Conservation (phyloP, 2,329 filamentous ascomycete species). For the Paecilomyces niveus region DNA sequence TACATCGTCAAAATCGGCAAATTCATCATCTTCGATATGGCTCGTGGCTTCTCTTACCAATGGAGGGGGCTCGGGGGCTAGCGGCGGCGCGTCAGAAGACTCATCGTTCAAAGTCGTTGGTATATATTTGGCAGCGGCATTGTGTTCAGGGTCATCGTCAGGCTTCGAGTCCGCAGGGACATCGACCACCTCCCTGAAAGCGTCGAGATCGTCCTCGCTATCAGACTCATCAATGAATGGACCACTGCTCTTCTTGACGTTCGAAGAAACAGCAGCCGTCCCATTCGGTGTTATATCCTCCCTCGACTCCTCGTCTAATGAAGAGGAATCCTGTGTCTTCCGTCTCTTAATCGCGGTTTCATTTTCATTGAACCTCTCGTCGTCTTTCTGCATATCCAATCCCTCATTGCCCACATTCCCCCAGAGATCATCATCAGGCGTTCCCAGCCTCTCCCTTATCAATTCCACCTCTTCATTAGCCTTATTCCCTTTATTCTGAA, state of each 20-base stretch:
- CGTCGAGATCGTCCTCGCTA: constrained; percentile 43
- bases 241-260: constrained; percentile 18
- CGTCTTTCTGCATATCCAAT: constrained; percentile 3
- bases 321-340: constrained; percentile 17
- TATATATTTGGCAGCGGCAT: background rate
- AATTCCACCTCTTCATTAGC: background rate
- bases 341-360: constrained; percentile 24
- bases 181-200: constrained; percentile 13
- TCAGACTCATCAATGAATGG: constrained; percentile 44
- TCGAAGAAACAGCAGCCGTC: constrained; percentile 2
- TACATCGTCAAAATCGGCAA: constrained; percentile 50
- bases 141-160: background rate
- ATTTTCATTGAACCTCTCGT: constrained; percentile 26
- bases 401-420: constrained; percentile 20
- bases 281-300: background rate
- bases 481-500: constrained; percentile 3
- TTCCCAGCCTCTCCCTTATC: constrained; percentile 15
- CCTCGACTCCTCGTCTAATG: background rate
- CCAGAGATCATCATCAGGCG: constrained; percentile 27
- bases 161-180: background rate
- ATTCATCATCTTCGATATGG: constrained; percentile 40
- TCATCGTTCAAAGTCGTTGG: background rate
- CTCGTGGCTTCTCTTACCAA: constrained; percentile 46
- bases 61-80: constrained; percentile 23
- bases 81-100: background rate